Conservation (phyloP, 106 monocot genomes). For the Cymbidium sinense region DNA sequence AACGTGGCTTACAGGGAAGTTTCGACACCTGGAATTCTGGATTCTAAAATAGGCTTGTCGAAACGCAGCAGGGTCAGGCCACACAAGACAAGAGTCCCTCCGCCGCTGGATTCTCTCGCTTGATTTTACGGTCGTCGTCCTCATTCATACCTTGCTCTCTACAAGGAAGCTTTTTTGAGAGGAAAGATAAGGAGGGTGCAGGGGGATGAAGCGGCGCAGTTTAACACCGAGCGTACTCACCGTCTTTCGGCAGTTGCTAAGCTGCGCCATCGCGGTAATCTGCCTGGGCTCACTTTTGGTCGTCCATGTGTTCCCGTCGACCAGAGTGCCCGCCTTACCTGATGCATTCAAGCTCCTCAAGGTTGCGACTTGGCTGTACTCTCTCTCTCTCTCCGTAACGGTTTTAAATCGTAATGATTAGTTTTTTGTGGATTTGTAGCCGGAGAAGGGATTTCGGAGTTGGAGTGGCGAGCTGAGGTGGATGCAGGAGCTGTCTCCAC, state of each 20-base stretch:
- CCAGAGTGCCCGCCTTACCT: slow-evolving; percentile 7
- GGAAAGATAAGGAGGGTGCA: background rate
- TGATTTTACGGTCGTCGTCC: background rate
- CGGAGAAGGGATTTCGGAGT: slow-evolving; percentile 25
- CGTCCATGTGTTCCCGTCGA: slow-evolving; percentile 40
- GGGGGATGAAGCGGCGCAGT: slow-evolving; percentile 33
- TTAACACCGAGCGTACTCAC: slow-evolving; percentile 20
- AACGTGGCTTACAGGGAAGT: too few relatives aligned
- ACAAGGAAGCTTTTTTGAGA: background rate
- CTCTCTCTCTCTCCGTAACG: background rate
- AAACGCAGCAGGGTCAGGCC: background rate
- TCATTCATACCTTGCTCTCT: background rate
- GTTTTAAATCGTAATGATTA: background rate
- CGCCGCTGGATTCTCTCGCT: background rate
- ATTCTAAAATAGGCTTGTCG: background rate
- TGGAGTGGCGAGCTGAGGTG: slow-evolving; percentile 32
- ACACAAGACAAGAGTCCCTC: background rate
- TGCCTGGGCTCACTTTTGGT: slow-evolving; percentile 34
- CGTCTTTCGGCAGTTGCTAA: slow-evolving; percentile 41
- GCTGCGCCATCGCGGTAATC: slow-evolving; percentile 39
- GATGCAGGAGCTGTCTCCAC: slow-evolving; percentile 44
- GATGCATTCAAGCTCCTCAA: slow-evolving; percentile 26
- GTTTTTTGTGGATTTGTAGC: slow-evolving; percentile 12
- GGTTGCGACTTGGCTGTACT: slow-evolving; percentile 12
- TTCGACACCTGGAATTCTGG: slow-evolving; percentile 1